Conservation (phyloP, 768 basidiomycete species). For the Gymnopilus dilepis region DNA sequence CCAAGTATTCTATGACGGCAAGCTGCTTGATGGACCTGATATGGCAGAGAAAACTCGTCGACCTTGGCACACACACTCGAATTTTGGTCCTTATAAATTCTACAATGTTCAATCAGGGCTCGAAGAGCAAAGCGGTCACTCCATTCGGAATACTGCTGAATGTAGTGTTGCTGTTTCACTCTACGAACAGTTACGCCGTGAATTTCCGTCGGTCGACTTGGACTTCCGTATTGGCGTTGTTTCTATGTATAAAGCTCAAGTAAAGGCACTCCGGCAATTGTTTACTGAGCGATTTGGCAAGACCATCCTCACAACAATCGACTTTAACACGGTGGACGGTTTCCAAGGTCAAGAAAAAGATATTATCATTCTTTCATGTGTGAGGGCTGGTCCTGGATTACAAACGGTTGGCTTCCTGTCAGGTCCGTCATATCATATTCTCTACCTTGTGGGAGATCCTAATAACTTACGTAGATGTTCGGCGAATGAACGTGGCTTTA, state of each 20-base stretch:
- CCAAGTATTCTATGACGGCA: constrained; percentile 81
- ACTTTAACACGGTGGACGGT: constrained; percentile 98
- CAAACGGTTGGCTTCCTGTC: constrained; percentile 87
- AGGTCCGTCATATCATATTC: constrained; percentile 45
- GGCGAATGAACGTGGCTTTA: constrained; percentile 98
- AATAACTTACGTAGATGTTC: constrained; percentile 52
- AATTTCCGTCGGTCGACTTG: constrained; percentile 58
- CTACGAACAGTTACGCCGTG: constrained; percentile 69
- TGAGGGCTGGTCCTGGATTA: constrained; percentile 88
- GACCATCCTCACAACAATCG: constrained; percentile 71
- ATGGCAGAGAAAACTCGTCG: constrained; percentile 85
- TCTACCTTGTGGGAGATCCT: not conserved
- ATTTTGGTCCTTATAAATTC: constrained; percentile 89
- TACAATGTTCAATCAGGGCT: constrained; percentile 76
- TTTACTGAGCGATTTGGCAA: constrained; percentile 78
- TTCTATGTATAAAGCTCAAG: constrained; percentile 94
- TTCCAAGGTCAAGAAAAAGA: constrained; percentile 99
- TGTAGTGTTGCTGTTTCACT: constrained; percentile 76
- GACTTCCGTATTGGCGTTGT: constrained; percentile 63
- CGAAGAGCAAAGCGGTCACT: constrained; percentile 72
- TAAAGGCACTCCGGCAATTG: constrained; percentile 68
- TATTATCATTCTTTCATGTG: constrained; percentile 96
- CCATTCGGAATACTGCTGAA: constrained; percentile 79
- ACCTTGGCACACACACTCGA: constrained; percentile 82
- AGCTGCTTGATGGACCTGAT: constrained; percentile 83